Base-by-base conservation (phyloP, 345 rosid genomes). In the Ceriops tagal region DNA sequence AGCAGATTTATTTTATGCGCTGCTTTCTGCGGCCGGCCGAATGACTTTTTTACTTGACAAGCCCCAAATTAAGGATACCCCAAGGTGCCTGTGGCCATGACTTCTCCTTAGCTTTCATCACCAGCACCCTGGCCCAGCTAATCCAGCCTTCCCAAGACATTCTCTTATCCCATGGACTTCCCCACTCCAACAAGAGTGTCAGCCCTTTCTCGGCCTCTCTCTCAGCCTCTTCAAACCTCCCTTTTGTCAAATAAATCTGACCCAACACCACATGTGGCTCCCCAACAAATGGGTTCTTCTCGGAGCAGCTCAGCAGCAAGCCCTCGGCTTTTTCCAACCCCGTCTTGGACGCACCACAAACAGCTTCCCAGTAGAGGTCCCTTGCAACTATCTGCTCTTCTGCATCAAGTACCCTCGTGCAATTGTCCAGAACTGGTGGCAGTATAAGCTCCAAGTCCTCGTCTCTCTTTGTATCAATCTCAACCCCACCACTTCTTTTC, bases 131-230 rank as follows among this genome's bases (percentile, higher is more conserved):
- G 18, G 78, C 82, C 98, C 97, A 93, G 84, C 97, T 93, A 63
- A 88, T 52, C 97, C 98, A 91, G 4, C 97, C 98, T 82, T 85
- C 92, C 97, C 96, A 91, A 20, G 97, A 81, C 85, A 75, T 89
- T 80, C 97, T 87, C 85, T 89, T 91, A 68, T 91, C 98, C 96
- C 98, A 88, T 7, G 97, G 90, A 53, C 91, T 88, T 13, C 96
- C 97, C 99, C 97, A 92, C 68, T 88, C 93, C 84, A 95, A 70
- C 24, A 89, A 58, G 31, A 92, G 79, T 30, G 64, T 75, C 61
- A 95, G 80, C 56, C 99, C 99, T 56, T 37, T 84, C 77, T 73
- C 88, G 0, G 90, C 91, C 66, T 77, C 87, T 51, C 52, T 75
- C 70, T 86, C 92, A 0, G 91, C 97, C 62, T 89, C 97, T 70